Percentiles rank a stretch among this genome's conserved stretches.
phyloP scores from a whole-genome alignment of 768 basidiomycete genomes.

The Pisolithus tinctorius region DNA sequence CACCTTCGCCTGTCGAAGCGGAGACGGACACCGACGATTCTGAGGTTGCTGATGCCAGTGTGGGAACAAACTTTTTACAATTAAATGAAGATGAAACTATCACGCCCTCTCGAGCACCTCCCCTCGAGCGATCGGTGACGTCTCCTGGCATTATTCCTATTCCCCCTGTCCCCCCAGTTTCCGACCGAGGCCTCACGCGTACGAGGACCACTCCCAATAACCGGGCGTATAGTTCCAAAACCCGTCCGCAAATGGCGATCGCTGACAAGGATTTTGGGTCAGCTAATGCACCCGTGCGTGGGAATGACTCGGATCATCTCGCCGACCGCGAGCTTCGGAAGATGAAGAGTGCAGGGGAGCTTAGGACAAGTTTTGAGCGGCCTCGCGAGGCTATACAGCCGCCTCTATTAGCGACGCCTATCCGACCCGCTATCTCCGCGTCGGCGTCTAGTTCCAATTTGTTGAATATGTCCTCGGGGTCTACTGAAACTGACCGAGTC shows the following conservation, averaged over 20 bases:
- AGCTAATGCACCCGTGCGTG: slow-evolving; percentile 11
- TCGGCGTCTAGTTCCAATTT: slow-evolving; percentile 71
- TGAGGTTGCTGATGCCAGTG: slow-evolving; percentile 38
- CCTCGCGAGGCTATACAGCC: slow-evolving; percentile 17
- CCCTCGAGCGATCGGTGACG: slow-evolving; percentile 46
- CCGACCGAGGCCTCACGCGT: slow-evolving; percentile 47
- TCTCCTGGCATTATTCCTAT: slow-evolving; percentile 36
- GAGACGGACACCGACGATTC: slow-evolving; percentile 55
- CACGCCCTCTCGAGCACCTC: slow-evolving; percentile 52
- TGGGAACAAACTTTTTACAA: slow-evolving; percentile 20
- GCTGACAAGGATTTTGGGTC: slow-evolving; percentile 17
- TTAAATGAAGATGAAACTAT: slow-evolving; percentile 66
- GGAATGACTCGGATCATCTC: slow-evolving; percentile 37
- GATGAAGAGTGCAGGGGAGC: slow-evolving; percentile 85
- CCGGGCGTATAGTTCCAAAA: slow-evolving; percentile 42
- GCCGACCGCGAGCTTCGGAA: slow-evolving; percentile 61
- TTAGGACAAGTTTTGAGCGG: slow-evolving; percentile 38
- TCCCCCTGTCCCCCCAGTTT: slow-evolving; percentile 13
- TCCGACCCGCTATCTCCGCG: slow-evolving; percentile 38
- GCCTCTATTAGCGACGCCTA: slow-evolving; percentile 28
- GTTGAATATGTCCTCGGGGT: slow-evolving; percentile 29
- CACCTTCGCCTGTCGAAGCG: slow-evolving; percentile 37
- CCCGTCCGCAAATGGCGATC: slow-evolving; percentile 30
- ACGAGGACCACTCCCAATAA: slow-evolving; percentile 70
- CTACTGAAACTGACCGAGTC: slow-evolving; percentile 31